These are phyloP conservation scores for Neurospora sp. DNA, from an alignment of 495 filamentous ascomycete genomes.

Conservation along the genomic window DNA sequence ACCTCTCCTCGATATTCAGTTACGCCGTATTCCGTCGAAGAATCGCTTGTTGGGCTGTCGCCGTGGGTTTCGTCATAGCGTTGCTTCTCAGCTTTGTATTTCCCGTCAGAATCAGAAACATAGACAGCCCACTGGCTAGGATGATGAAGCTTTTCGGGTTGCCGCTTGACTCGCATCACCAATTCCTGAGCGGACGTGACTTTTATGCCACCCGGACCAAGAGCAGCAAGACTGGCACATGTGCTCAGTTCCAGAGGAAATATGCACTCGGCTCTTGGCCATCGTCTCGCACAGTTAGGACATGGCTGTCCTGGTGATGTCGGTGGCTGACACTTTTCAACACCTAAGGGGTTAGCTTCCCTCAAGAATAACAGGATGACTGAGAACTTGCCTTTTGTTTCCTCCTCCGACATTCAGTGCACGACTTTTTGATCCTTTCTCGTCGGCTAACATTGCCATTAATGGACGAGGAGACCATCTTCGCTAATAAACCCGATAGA, in stretches of 20 bases:
- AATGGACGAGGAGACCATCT: not conserved
- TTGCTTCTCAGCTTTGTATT: not conserved
- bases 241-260: not conserved
- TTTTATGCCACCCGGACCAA: not conserved
- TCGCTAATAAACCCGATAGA: not conserved
- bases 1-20: not conserved
- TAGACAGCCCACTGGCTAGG: not conserved
- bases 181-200: conserved; percentile 1
- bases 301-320: not conserved
- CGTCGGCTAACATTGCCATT: not conserved
- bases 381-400: conserved; percentile 7
- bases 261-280: conserved; percentile 6
- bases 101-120: not conserved
- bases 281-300: conserved; percentile 7
- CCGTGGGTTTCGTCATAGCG: not conserved
- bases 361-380: not conserved
- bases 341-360: not conserved
- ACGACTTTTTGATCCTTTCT: conserved; percentile 1
- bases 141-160: not conserved
- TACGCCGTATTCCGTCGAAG: not conserved
- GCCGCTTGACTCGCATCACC: not conserved
- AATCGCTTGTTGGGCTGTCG: not conserved
- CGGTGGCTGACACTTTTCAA: conserved; percentile 2
- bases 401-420: conserved; percentile 6
- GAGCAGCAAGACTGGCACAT: not conserved